A percentile compares a stretch with the other conserved stretches of the same genome.
Conservation (phyloP, 176 grass and related monocot genomes). For the Carex scoparia region DNA sequence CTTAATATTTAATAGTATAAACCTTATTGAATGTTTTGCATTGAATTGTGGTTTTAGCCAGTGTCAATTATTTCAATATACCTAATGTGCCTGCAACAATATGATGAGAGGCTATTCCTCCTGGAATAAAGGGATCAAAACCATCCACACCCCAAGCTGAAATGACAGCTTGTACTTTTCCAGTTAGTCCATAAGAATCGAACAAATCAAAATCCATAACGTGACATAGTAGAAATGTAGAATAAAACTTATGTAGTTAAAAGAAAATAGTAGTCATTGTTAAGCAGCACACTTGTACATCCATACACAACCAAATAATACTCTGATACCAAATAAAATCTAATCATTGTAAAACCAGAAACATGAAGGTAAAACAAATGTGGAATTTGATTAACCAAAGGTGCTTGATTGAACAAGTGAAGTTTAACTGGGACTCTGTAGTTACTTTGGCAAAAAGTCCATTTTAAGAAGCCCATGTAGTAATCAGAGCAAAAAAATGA, state of each 20-base stretch:
- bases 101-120: too few species aligned
- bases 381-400: background rate
- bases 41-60: background rate
- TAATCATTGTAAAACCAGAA: background rate
- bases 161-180: too few species aligned
- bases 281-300: background rate
- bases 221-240: background rate
- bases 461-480: background rate
- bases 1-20: background rate
- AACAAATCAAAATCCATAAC: background rate
- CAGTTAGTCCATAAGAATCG: too few species aligned
- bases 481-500: background rate
- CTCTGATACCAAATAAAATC: background rate
- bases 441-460: background rate
- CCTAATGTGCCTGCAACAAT: too few species aligned
- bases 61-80: too few species aligned
- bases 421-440: background rate
- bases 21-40: background rate
- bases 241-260: background rate
- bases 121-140: too few species aligned
- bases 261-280: background rate
- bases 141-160: too few species aligned
- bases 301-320: background rate
- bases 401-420: background rate
- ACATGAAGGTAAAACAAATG: background rate